phyloP scores from a whole-genome alignment of 1,284 basidiomycete genomes.

The Gomphus bonarii region DNA sequence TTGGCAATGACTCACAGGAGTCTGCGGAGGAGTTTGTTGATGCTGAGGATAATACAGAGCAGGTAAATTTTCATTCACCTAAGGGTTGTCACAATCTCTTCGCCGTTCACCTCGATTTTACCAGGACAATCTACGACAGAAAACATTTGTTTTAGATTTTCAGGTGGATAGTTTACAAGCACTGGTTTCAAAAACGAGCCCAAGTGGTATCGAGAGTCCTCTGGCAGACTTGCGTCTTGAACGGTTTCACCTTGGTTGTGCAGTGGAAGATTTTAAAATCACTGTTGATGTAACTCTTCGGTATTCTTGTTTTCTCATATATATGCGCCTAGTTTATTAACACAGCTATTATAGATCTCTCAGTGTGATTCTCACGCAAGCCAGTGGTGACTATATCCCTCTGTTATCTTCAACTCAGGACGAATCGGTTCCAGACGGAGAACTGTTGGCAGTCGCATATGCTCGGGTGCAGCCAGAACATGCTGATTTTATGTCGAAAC shows the following conservation, averaged over 20 bases:
- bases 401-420: slow-evolving; percentile 69
- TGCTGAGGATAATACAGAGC: slow-evolving; percentile 52
- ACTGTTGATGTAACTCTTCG: slow-evolving; percentile 78
- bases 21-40: slow-evolving; percentile 66
- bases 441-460: slow-evolving; percentile 84
- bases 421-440: slow-evolving; percentile 25
- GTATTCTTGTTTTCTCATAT: slow-evolving; percentile 23
- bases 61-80: slow-evolving; percentile 31
- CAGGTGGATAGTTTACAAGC: slow-evolving; percentile 83
- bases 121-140: slow-evolving; percentile 59
- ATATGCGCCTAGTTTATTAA: not conserved
- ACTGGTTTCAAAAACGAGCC: slow-evolving; percentile 63
- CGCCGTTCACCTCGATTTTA: slow-evolving; percentile 7
- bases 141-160: slow-evolving; percentile 84
- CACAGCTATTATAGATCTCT: slow-evolving; percentile 39
- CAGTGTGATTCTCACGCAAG: slow-evolving; percentile 62
- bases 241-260: slow-evolving; percentile 70
- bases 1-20: slow-evolving; percentile 31
- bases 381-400: slow-evolving; percentile 44
- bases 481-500: slow-evolving; percentile 76
- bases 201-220: slow-evolving; percentile 51
- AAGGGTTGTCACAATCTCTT: not conserved
- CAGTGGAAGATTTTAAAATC: slow-evolving; percentile 79
- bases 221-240: slow-evolving; percentile 79
- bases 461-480: slow-evolving; percentile 74